These are phyloP conservation scores for Mortierella sp. DNA, from an alignment of 371 early-diverging fungal genomes.

Conservation along the genomic window DNA sequence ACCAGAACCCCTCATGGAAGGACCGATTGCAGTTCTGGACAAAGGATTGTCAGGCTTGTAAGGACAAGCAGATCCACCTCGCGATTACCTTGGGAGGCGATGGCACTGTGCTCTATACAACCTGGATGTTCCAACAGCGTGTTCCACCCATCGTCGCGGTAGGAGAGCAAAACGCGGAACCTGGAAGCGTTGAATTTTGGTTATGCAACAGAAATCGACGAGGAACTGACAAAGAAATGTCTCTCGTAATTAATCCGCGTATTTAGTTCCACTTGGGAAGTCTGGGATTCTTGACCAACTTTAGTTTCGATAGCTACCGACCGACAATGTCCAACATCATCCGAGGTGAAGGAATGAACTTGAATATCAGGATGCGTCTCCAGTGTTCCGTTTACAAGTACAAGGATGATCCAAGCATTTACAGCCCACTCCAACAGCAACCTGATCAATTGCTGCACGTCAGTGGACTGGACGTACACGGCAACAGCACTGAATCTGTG, in stretches of 20 bases:
- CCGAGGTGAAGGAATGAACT: constrained; percentile 79
- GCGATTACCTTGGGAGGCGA: constrained; percentile 82
- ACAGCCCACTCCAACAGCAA: neutral
- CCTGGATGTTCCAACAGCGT: constrained; percentile 88
- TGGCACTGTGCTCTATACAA: constrained; percentile 88
- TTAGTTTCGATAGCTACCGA: constrained; percentile 77
- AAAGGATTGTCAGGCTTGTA: constrained; percentile 58
- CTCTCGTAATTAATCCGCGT: neutral
- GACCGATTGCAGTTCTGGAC: constrained; percentile 69
- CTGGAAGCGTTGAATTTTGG: too few relatives aligned
- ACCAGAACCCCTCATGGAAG: constrained; percentile 50
- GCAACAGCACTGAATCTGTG: neutral
- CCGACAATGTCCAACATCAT: constrained; percentile 73
- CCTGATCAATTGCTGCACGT: neutral
- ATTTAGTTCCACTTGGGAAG: constrained; percentile 89
- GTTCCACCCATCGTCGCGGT: constrained; percentile 90
- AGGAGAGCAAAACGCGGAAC: neutral
- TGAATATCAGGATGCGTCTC: constrained; percentile 91
- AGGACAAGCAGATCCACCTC: constrained; percentile 60
- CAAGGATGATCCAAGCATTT: neutral
- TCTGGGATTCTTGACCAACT: constrained; percentile 93
- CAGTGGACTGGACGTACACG: neutral
- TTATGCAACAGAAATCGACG: neutral
- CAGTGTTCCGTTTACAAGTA: constrained; percentile 82
- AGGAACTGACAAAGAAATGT: neutral